A percentile compares a stretch with the other conserved stretches of the same genome.
These are phyloP conservation scores for Ceratobasidium sp. DNA, from an alignment of 1,284 basidiomycete genomes.

Conservation along the genomic window DNA sequence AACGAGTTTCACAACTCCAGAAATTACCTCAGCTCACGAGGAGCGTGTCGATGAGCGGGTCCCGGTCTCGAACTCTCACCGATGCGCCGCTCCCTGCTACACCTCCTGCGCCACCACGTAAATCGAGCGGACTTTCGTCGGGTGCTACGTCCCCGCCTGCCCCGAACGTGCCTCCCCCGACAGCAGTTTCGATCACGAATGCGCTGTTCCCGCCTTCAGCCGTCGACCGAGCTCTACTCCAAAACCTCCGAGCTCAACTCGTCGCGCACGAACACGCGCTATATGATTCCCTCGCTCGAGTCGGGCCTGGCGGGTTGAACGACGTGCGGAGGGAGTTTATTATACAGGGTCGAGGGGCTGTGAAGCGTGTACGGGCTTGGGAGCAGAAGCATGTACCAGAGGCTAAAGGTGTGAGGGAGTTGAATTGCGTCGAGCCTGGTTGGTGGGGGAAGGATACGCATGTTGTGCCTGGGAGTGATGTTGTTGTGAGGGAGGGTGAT, in stretches of 20 bases:
- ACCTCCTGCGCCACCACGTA: conserved; percentile 49
- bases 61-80: conserved; percentile 49
- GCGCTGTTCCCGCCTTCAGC: conserved; percentile 48
- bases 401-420: conserved; percentile 49
- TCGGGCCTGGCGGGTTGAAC: conserved; percentile 66
- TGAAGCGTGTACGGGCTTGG: conserved; percentile 70
- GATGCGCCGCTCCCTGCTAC: conserved; percentile 51
- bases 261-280: conserved; percentile 66
- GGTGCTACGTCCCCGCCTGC: conserved; percentile 1
- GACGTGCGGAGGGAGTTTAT: conserved; percentile 72
- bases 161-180: conserved; percentile 39
- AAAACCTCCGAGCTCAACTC: conserved; percentile 8
- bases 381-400: conserved; percentile 69
- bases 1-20: conserved; percentile 55
- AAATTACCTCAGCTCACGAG: conserved; percentile 49
- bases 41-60: conserved; percentile 51
- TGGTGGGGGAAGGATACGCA: conserved; percentile 75
- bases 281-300: conserved; percentile 66
- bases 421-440: conserved; percentile 64
- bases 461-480: conserved; percentile 73
- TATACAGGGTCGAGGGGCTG: conserved; percentile 64
- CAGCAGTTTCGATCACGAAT: conserved; percentile 38
- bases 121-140: conserved; percentile 15
- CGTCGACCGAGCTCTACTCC: conserved; percentile 19
- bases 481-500: conserved; percentile 76